A percentile compares a stretch with the other conserved stretches of the same genome.
These are phyloP conservation scores for Lolium rigidum DNA, from an alignment of 176 grass and related monocot species.

Conservation along the genomic window DNA sequence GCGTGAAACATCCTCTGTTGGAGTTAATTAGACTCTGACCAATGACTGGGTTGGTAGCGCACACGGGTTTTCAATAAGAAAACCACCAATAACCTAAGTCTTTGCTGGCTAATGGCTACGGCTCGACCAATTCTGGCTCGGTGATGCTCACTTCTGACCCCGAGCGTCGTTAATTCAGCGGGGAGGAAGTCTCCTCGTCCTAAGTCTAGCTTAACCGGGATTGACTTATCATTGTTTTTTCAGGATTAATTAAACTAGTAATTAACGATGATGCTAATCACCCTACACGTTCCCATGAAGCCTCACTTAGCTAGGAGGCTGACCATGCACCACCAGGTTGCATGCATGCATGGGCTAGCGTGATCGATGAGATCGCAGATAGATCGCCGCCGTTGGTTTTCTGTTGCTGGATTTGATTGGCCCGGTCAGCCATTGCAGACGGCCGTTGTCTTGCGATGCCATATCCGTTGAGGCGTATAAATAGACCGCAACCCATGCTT, in stretches of 20 bases:
- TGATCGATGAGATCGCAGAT: background rate
- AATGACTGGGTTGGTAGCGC: background rate
- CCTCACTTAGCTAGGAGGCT: too few species aligned
- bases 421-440: background rate
- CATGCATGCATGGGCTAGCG: too few species aligned
- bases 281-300: too few species aligned
- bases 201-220: background rate
- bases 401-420: background rate
- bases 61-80: background rate
- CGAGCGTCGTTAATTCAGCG: too few species aligned
- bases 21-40: background rate
- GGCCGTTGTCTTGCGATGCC: background rate
- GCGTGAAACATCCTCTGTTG: background rate
- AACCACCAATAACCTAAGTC: background rate
- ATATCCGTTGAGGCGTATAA: background rate
- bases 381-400: background rate
- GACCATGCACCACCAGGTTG: too few species aligned
- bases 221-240: background rate
- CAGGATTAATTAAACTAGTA: background rate
- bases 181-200: background rate
- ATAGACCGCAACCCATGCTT: background rate
- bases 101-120: too few species aligned
- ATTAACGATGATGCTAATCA: too few species aligned
- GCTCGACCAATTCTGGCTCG: too few species aligned
- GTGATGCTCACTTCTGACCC: too few species aligned